Percentiles rank a stretch among this genome's conserved stretches.
Conservation (phyloP, 139 green algal genomes). For the Chlorokybus atmophyticus region DNA sequence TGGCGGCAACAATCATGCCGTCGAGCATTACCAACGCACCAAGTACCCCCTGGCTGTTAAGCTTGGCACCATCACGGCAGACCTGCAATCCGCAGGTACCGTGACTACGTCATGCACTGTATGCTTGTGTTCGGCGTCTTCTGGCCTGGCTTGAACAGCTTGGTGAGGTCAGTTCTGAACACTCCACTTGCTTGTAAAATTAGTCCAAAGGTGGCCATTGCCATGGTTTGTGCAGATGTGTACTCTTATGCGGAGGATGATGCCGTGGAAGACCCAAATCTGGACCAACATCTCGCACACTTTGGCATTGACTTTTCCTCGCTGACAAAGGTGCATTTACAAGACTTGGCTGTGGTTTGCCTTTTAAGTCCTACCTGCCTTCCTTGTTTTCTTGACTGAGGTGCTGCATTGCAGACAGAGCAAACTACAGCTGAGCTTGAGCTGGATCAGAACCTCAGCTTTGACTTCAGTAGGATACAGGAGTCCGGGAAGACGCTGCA, state of each 20-base stretch:
- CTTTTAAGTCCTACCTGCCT: constrained; percentile 1
- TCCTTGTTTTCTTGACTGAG: background rate
- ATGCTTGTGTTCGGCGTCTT: no score
- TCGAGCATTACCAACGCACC: constrained; percentile 78
- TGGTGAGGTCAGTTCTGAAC: no score
- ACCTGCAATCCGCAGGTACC: constrained; percentile 9
- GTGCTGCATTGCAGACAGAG: constrained; percentile 47
- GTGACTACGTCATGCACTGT: no score
- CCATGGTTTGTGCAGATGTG: constrained; percentile 82
- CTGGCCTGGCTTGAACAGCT: no score
- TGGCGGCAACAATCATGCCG: constrained; percentile 77
- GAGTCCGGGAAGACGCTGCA: constrained; percentile 60
- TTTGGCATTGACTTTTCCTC: constrained; percentile 97
- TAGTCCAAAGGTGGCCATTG: no score
- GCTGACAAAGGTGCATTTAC: constrained; percentile 66
- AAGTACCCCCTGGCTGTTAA: constrained; percentile 93
- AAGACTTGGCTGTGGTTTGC: background rate
- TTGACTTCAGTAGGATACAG: constrained; percentile 84
- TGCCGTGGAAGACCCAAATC: constrained; percentile 81
- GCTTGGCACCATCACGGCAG: constrained; percentile 89
- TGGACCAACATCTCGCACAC: constrained; percentile 74
- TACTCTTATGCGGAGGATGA: constrained; percentile 90
- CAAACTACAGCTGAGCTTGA: constrained; percentile 92
- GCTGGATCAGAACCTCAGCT: constrained; percentile 65
- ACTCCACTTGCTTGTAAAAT: no score